Conservation (phyloP, 768 basidiomycete species). For the Termitomyces sp. region DNA sequence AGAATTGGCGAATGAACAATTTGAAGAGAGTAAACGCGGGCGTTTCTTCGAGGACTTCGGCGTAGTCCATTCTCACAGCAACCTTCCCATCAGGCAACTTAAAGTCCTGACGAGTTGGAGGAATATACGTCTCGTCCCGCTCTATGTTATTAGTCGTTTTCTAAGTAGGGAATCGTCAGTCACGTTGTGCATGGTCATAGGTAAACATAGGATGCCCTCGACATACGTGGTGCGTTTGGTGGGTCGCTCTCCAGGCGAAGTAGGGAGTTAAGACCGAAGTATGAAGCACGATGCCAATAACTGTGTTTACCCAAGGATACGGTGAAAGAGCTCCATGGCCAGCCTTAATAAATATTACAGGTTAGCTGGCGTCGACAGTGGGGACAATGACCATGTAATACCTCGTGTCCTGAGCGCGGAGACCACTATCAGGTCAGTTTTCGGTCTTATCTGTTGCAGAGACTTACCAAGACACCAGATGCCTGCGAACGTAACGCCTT, state of each 20-base stretch:
- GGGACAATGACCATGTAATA: slow-evolving; percentile 8
- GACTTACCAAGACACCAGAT: slow-evolving; percentile 41
- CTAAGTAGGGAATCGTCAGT: slow-evolving; percentile 16
- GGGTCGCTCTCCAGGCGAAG: slow-evolving; percentile 65
- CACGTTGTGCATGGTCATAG: background rate
- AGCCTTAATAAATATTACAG: slow-evolving; percentile 27
- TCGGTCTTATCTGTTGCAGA: background rate
- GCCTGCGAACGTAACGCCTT: slow-evolving; percentile 41
- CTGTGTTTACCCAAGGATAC: slow-evolving; percentile 29
- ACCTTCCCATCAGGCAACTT: slow-evolving; percentile 39
- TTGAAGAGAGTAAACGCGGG: slow-evolving; percentile 48
- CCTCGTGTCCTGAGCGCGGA: slow-evolving; percentile 40
- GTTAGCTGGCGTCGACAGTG: background rate
- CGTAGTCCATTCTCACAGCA: slow-evolving; percentile 39
- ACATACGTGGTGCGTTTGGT: slow-evolving; percentile 62
- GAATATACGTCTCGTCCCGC: slow-evolving; percentile 71
- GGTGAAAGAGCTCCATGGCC: slow-evolving; percentile 48
- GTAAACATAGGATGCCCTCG: background rate
- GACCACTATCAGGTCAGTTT: background rate
- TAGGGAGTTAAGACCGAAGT: slow-evolving; percentile 51
- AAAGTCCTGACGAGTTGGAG: slow-evolving; percentile 37
- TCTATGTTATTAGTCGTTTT: slow-evolving; percentile 53
- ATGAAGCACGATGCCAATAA: slow-evolving; percentile 38
- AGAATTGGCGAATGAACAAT: slow-evolving; percentile 44
- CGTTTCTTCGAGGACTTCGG: slow-evolving; percentile 45